Evolutionary conservation across 139 green algal species (phyloP).

Genomic region (Zygnema circumcarinatum): DNA sequence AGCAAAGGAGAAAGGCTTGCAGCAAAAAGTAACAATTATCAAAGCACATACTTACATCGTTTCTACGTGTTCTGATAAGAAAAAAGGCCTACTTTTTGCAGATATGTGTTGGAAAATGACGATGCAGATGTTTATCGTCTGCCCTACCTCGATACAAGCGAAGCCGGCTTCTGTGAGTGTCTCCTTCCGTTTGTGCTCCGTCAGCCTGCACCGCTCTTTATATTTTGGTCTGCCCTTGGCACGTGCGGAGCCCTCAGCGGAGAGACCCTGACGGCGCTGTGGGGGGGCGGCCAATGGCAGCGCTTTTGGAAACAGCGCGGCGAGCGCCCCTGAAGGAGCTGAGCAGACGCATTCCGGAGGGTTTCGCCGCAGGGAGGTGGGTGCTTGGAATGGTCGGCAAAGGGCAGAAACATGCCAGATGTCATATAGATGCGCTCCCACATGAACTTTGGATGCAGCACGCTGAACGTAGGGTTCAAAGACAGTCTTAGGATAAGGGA

Average conservation of each 20-base stretch:
- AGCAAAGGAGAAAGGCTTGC: too few relatives aligned
- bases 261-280: too few relatives aligned
- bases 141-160: constrained; percentile 43
- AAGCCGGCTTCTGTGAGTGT: constrained; percentile 37
- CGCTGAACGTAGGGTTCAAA: too few relatives aligned
- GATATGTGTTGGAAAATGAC: constrained; percentile 49
- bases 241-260: background rate
- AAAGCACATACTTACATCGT: too few relatives aligned
- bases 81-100: too few relatives aligned
- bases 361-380: background rate
- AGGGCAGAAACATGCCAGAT: too few relatives aligned
- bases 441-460: too few relatives aligned
- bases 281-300: background rate
- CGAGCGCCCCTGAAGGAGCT: background rate
- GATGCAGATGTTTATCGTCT: constrained; percentile 54
- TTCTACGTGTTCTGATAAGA: too few relatives aligned
- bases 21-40: too few relatives aligned
- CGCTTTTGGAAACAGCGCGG: background rate
- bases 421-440: too few relatives aligned
- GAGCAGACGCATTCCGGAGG: background rate
- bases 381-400: too few relatives aligned
- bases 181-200: background rate
- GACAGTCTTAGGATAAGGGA: too few relatives aligned
- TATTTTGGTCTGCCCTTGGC: constrained; percentile 1
- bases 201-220: background rate